Evolutionary conservation across 352 stramenopile genomes (phyloP).

Genomic region (Pythium brassicae): DNA sequence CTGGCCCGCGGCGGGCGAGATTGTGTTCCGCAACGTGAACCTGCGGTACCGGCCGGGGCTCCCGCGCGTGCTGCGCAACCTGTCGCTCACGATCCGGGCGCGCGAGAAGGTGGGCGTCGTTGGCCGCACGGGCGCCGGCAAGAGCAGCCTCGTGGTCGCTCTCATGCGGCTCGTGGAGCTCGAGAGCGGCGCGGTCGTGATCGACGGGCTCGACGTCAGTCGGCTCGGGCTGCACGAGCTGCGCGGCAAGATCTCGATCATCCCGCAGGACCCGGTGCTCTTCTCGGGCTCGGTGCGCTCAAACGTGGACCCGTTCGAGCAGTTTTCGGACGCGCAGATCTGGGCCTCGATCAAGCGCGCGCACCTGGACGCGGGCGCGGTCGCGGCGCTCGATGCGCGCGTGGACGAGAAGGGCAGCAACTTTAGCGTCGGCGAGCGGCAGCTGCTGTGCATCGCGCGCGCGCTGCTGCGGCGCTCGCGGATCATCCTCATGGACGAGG

Average conservation of each 20-base stretch:
- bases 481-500: slow-evolving; percentile 98
- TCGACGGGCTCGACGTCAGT: slow-evolving; percentile 30
- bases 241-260: slow-evolving; percentile 57
- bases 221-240: slow-evolving; percentile 24
- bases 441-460: slow-evolving; percentile 94
- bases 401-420: slow-evolving; percentile 92
- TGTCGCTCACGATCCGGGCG: slow-evolving; percentile 61
- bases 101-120: slow-evolving; percentile 71
- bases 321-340: slow-evolving; percentile 74
- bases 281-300: slow-evolving; percentile 86
- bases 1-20: slow-evolving; percentile 67
- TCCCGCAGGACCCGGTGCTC: slow-evolving; percentile 88
- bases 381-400: slow-evolving; percentile 37
- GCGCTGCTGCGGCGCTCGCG: slow-evolving; percentile 88
- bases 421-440: slow-evolving; percentile 94
- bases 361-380: slow-evolving; percentile 48
- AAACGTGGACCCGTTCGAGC: slow-evolving; percentile 85
- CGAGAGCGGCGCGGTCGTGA: slow-evolving; percentile 26
- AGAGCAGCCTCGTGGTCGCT: slow-evolving; percentile 75
- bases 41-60: slow-evolving; percentile 73
- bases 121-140: slow-evolving; percentile 75
- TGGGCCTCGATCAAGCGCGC: slow-evolving; percentile 58
- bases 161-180: slow-evolving; percentile 87
- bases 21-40: slow-evolving; percentile 81
- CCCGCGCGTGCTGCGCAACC: slow-evolving; percentile 33